These are phyloP conservation scores for Tetraselmis striata DNA, from an alignment of 139 green algal genomes.

Conservation along the genomic window DNA sequence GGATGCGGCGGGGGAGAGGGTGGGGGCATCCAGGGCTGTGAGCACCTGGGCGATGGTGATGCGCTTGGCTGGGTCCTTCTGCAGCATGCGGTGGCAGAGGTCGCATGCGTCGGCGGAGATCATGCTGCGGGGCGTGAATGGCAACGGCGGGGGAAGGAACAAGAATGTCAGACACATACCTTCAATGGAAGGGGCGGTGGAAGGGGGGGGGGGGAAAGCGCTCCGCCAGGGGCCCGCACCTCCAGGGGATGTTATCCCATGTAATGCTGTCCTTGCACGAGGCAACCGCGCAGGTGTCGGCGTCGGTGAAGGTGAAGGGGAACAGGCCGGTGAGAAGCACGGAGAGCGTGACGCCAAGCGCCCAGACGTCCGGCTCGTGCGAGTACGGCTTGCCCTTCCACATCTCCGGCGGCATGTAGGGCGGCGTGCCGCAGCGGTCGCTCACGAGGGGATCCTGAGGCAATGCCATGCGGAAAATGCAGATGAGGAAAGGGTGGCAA, in stretches of 20 bases:
- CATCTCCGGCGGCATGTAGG: conserved; percentile 84
- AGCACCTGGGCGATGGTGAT: conserved; percentile 56
- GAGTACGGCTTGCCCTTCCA: conserved; percentile 72
- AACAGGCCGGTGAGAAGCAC: conserved; percentile 57
- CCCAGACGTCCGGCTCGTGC: conserved; percentile 73
- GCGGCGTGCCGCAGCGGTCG: conserved; percentile 48
- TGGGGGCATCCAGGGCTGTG: conserved; percentile 68
- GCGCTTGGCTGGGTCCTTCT: conserved; percentile 64
- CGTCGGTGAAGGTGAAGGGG: conserved; percentile 2
- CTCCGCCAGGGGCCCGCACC: conserved; percentile 54
- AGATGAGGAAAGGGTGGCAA: too few species aligned
- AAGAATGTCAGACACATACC: conserved; percentile 35
- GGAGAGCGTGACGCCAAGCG: conserved; percentile 75
- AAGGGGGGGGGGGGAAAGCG: conserved; percentile 24
- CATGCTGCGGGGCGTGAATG: background rate
- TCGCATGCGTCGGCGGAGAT: conserved; percentile 24
- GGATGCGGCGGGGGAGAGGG: too few species aligned
- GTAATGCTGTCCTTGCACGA: background rate
- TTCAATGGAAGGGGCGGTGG: conserved; percentile 36
- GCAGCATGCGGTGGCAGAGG: conserved; percentile 63
- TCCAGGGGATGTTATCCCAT: background rate
- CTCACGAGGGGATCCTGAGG: background rate
- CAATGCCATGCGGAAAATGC: too few species aligned
- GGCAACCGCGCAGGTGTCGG: background rate
- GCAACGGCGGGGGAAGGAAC: background rate